Evolutionary conservation across 1,139 yeast genomes (phyloP), one percentile per base, ranked within the genome.

Genomic region (Scheffersomyces titani): DNA sequence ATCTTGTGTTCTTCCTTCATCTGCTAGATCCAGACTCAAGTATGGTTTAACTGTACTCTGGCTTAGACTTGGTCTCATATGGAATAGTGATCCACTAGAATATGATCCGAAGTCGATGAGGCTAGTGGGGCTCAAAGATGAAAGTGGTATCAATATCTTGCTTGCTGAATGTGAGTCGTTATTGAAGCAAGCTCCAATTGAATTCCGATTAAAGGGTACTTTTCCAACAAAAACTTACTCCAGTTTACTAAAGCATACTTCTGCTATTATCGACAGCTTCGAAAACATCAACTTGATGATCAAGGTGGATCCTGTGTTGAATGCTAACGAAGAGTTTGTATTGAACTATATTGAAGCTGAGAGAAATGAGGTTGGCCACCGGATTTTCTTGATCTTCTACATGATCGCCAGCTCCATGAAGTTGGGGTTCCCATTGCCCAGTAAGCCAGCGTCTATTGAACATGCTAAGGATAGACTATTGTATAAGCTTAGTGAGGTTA

Each of bases 61-160:
- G 97, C 73, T 91, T 50, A 75, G 92, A 54, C 79, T 91, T 79
- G 97, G 97, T 0, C 80, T 90, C 36, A 81, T 87, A n/a, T 90
- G 97, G 97, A 88, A 87, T 63, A 77, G 87, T 24, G 90, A 86
- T 58, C 82, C 82, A 4, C 68, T 80, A 57, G 82, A 76, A 50
- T 77, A 74, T 58, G 69, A 70, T 21, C 54, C 50, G 7, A 60
- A 61, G 4, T 57, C 64, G 52, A 47, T 52, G 47, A 59, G 62
- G 36, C 71, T 86, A 11, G 72, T 77, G 45, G 90, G 90, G 0
- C 70, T 86, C 46, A 78, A 81, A 55, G 88, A 85, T 50, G 79
- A 82, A 54, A 74, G 75, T 57, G 85, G 84, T 1, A 74, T 85
- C 22, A 86, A 87, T 60, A 73, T 75, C 24, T 75, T 88, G n/a